Base-by-base conservation (phyloP, 2,329 filamentous ascomycete species). In the Laburnicola sp. region DNA sequence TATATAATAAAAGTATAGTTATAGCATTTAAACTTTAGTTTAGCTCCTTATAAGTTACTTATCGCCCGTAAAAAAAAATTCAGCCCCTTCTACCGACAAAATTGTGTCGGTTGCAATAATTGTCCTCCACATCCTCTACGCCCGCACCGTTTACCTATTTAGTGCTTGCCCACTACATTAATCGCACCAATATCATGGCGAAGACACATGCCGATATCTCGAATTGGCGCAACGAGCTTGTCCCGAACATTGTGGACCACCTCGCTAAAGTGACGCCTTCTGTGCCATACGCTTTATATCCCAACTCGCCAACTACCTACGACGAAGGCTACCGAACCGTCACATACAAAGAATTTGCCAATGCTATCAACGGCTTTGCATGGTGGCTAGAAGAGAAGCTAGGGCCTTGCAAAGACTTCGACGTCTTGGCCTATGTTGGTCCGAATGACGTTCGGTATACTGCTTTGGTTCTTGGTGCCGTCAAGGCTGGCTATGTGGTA, bases 341-440 rank as follows among this genome's bases (percentile, higher is more conserved):
- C 11, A 62, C 59, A 2, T 65, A 65, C n/a, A 47, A 46, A 8
- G 49, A 56, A 3, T 50, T 72, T 25, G 59, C 66, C n/a, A 54
- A 60, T 25, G 71, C 69, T 6, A 58, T 74, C 10, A 63, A 74
- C 53, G 61, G 68, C 3, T 60, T 66, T 25, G 60, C 71, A 0
- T 70, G 66, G 65, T 63, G 69, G 40, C 58, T 77, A 9, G 58
- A 71, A 9, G 45, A 60, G 16, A 58, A 46, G 3, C 50, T 76
- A 1, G 26, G 71, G 66, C 1, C 59, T 48, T 7, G 59, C 60
- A 8, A 48, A 54, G 40, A 56, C 21, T 62, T 62, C 27, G 53
- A 61, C 23, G 53, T 56, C 16, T 23, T 68, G 36, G 49, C 47
- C 4, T 68, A 68, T 37, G 41, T 66, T 26, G 64, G 64, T n/a